Base-by-base conservation (phyloP, 1,284 basidiomycete species). In the Microbotryum saponariae region DNA sequence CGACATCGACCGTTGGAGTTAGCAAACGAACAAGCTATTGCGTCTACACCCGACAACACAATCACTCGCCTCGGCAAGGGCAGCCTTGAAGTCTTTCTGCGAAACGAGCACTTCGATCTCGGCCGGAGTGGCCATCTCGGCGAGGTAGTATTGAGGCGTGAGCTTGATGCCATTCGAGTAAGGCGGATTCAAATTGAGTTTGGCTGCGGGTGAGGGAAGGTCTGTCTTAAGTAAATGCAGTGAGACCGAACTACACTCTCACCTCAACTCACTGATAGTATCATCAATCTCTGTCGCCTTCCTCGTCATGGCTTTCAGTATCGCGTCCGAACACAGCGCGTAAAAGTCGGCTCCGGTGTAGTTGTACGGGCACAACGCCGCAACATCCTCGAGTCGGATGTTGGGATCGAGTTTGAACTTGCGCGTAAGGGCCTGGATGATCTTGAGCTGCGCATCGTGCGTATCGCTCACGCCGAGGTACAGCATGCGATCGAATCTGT, bases 311-410 rank as follows among this genome's bases (percentile, higher is more conserved):
- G 94, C 90, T 73, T 90, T 90, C 54, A 99, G 81, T 82, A 98
- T 85, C 2, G 94, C 92, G 74, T 99, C 96, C 4, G 91, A 89
- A 74, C 94, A 97, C 18, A 99, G 79, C 0, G 96, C 94, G 77
- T 99, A 98, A 70, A 98, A 92, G 76, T 99, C 96, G 44, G 96
- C 96, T 29, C 96, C 92, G 4, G 92, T 97, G 72, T 88, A 91
- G 74, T 94, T 91, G 79, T 96, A 91, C 0, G 91, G 87, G 66
- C 92, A 97, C 57, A 80, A 78, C 47, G 86, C 80, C 16, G 89
- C 88, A 54, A 99, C 77, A 8, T 74, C 72, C 37, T 77, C 74
- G 18, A 98, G 81, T 69, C 86, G 79, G 9, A 94, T 79, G 56
- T 78, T 78, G 0, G 85, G 80, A 68, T 90, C 83, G 27, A 97